phyloP scores from a whole-genome alignment of 2,329 filamentous ascomycete species.

The Phialocephala sp. region DNA sequence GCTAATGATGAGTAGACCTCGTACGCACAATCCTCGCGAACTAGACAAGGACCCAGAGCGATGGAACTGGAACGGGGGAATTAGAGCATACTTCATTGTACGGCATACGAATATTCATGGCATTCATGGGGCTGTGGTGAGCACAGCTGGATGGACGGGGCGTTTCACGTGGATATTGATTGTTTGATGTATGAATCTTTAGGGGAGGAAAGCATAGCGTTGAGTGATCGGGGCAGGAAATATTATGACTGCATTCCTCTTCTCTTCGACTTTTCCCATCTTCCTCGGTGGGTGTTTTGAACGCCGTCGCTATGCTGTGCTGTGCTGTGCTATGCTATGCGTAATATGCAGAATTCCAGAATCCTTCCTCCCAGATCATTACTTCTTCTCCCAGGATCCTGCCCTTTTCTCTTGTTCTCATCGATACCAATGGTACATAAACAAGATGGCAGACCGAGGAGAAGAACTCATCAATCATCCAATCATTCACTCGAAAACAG shows the following conservation, averaged over 20 bases:
- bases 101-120: slow-evolving; percentile 30
- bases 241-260: slow-evolving; percentile 4
- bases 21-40: slow-evolving; percentile 88
- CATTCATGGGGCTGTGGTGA: slow-evolving; percentile 21
- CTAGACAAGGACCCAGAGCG: slow-evolving; percentile 49
- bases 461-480: too few relatives aligned
- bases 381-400: too few relatives aligned
- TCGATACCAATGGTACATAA: too few relatives aligned
- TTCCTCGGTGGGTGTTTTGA: not conserved
- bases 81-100: slow-evolving; percentile 33
- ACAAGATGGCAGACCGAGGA: too few relatives aligned
- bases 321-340: too few relatives aligned
- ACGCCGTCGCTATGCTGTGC: not conserved
- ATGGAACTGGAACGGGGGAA: slow-evolving; percentile 8
- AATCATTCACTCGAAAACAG: slow-evolving; percentile 46
- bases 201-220: not conserved
- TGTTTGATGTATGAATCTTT: slow-evolving; percentile 11
- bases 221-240: not conserved
- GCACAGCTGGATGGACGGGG: not conserved
- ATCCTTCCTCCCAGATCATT: not conserved
- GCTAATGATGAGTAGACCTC: slow-evolving; percentile 61
- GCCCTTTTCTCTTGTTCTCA: too few relatives aligned
- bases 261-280: not conserved
- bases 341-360: not conserved
- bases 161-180: slow-evolving; percentile 11